Evolutionary conservation across 257 asterid species (phyloP), one percentile per base, ranked within the genome.

Genomic region (Solanum ahanhuiri): DNA sequence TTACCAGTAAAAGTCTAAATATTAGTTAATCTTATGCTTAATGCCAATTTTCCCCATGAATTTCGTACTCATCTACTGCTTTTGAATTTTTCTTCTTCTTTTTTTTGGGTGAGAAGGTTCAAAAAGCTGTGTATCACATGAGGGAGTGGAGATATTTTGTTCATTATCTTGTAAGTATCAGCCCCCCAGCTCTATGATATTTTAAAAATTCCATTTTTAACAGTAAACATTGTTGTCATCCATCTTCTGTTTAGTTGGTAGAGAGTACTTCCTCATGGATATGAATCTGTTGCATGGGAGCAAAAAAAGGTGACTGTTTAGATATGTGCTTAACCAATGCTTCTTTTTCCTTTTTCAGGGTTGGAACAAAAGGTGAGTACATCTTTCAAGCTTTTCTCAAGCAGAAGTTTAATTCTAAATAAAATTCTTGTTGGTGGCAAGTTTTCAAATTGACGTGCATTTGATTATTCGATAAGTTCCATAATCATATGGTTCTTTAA

Each of bases 321-420:
- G 43, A 48, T 81, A 81, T 15, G 84, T 81, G 41, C 67, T 81
- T 48, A 81, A 81, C 28, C 43, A 48, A 11, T 48, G 84, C 67
- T 81, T 81, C 67, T 81, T 81, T 48, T 81, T 30, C 84, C 18
- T 84, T 88, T 87, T 92, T 92, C 96, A 93, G 99, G 99, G 99
- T 30, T 93, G 99, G 98, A 96, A 88, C 70, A 92, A 94, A 90
- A 89, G 70, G 99, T 94, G 92, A 93, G 94, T 91, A 82, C 87
- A 54, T 86, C 69, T 83, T 35, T 71, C 83, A 69, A 43, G 57
- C 31, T 85, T 48, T 71, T 79, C 77, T 79, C 35, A 22, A 20
- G 67, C 76, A 75, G 70, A 72, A 76, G 84, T 39, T 37, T 25
- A 58, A 58, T 76, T 60, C 77, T 54, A 73, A 28, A 12, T 48